phyloP scores from a whole-genome alignment of 202 grass and related monocot genomes.

The Miscanthus sacchariflorus region DNA sequence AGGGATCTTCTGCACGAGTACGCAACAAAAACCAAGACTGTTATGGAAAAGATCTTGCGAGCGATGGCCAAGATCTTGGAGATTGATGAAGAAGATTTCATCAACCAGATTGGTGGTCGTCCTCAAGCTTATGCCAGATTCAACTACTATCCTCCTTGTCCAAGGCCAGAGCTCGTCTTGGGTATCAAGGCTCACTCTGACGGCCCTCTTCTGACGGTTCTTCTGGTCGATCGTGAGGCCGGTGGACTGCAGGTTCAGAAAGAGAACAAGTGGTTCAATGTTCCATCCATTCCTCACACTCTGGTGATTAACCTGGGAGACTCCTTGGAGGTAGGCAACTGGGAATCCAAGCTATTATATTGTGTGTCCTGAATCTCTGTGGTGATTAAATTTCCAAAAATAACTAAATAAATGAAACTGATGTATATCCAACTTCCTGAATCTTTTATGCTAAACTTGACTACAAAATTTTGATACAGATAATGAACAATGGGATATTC shows the following conservation, averaged over 20 bases:
- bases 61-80: constrained; percentile 48
- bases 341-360: neutral
- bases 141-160: constrained; percentile 31
- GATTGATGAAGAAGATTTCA: constrained; percentile 37
- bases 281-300: neutral
- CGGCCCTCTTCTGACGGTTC: constrained; percentile 33
- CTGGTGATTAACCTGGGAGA: neutral
- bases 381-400: neutral
- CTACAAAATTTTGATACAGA: neutral
- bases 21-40: neutral
- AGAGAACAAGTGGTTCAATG: neutral
- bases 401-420: no score
- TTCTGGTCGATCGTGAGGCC: constrained; percentile 47
- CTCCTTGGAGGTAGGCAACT: neutral
- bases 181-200: constrained; percentile 60
- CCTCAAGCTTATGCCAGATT: constrained; percentile 10
- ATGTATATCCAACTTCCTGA: neutral
- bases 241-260: constrained; percentile 46
- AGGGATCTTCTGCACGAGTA: constrained; percentile 61
- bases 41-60: neutral
- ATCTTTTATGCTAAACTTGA: neutral
- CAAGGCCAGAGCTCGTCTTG: constrained; percentile 48
- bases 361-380: neutral
- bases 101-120: constrained; percentile 1
- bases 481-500: constrained; percentile 52